These are phyloP conservation scores for Pseudoscleropodium purum DNA, from an alignment of 225 moss, liverwort and hornwort species.

Conservation along the genomic window DNA sequence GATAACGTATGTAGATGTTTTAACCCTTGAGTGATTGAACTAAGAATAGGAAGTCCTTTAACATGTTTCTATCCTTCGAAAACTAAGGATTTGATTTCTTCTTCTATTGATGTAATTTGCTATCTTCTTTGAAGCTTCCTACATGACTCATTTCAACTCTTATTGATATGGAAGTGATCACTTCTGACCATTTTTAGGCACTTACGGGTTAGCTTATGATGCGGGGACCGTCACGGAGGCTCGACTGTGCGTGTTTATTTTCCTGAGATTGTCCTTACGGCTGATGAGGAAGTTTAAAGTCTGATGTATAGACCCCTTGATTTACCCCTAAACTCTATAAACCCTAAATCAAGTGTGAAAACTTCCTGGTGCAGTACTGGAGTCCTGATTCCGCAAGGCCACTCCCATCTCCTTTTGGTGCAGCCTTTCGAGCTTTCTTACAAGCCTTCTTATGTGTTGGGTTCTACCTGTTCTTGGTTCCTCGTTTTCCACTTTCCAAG, in stretches of 20 bases:
- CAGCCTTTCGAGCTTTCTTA: slow-evolving; percentile 35
- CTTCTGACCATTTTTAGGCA: not conserved
- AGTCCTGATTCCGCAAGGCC: slow-evolving; percentile 30
- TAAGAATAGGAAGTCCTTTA: not conserved
- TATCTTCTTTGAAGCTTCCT: not conserved
- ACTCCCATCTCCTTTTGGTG: slow-evolving; percentile 40
- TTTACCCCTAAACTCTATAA: not conserved
- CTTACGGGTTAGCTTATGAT: not conserved
- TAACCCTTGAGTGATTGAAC: not conserved
- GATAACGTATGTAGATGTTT: not conserved
- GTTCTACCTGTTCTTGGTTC: slow-evolving; percentile 36
- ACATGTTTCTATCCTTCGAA: not conserved
- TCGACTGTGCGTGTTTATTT: not conserved
- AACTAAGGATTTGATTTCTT: not conserved
- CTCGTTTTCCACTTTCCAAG: slow-evolving; percentile 55
- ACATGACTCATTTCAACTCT: not conserved
- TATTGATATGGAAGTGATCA: not conserved
- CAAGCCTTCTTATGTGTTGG: slow-evolving; percentile 44
- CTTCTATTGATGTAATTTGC: not conserved
- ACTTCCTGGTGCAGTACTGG: slow-evolving; percentile 45
- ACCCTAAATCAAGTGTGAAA: not conserved
- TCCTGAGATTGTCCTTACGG: not conserved
- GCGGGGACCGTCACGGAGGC: not conserved
- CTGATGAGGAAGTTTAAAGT: not conserved
- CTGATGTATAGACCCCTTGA: not conserved